Evolutionary conservation across 2,329 filamentous ascomycete genomes (phyloP).

Genomic region (Capronia americana): DNA sequence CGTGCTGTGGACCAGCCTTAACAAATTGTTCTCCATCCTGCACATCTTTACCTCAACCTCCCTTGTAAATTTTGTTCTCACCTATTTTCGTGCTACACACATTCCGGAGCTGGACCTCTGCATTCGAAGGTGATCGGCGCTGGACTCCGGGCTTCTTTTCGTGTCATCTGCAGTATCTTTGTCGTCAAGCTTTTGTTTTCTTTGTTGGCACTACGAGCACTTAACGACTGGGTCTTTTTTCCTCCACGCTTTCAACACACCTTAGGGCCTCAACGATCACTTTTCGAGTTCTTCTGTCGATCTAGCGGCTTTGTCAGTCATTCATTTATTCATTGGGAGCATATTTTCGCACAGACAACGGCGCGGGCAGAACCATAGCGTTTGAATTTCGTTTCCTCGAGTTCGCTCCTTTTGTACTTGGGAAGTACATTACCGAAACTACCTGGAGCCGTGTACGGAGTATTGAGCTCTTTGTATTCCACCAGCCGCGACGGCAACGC

Average conservation of each 20-base stretch:
- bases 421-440: not conserved
- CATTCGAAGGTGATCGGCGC: slow-evolving; percentile 2
- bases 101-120: not conserved
- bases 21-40: slow-evolving; percentile 19
- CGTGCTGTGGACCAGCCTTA: slow-evolving; percentile 5
- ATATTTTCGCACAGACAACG: not conserved
- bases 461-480: not conserved
- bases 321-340: not conserved
- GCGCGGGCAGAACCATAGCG: not conserved
- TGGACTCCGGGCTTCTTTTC: not conserved
- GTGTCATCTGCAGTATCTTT: not conserved
- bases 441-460: not conserved
- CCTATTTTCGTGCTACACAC: not conserved
- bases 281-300: not conserved
- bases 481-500: not conserved
- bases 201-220: not conserved
- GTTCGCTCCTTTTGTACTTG: not conserved
- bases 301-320: not conserved
- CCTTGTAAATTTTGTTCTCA: slow-evolving; percentile 8
- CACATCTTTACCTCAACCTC: slow-evolving; percentile 4
- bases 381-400: not conserved
- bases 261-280: not conserved
- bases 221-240: not conserved
- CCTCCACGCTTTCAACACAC: not conserved
- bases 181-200: not conserved